Evolutionary conservation across 2,329 filamentous ascomycete species (phyloP), one percentile per base, ranked within the genome.

Genomic region (Sporothrix variecibatus): DNA sequence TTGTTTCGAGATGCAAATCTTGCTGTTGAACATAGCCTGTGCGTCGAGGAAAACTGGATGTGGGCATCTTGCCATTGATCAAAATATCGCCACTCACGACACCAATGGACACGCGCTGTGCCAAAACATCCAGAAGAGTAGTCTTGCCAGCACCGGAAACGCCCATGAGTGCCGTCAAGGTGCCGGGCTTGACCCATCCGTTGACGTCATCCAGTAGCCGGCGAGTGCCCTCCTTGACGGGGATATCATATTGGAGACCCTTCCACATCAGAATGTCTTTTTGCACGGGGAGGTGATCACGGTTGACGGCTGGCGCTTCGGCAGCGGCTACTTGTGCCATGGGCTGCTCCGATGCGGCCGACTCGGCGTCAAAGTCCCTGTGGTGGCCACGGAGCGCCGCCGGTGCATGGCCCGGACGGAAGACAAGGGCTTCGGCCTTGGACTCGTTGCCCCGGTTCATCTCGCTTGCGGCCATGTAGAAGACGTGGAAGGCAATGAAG

Each of bases 21-120:
- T 97, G 94, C 81, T 97, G 95, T 80, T 97, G 93, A 49, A 95
- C 94, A 78, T 97, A 97, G 67, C 94, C 94, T 0, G 94, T 97
- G 84, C 95, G 95, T 76, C 94, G 92, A 82, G 97, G 94, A 87
- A 97, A 97, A 0, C 92, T 94, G 56, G 87, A 87, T 77, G 97
- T 94, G 64, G 93, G 90, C 38, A 89, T 90, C 51, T 86, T 87
- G 38, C 88, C 89, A 74, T 90, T 87, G 11, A 91, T 87, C 9
- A 90, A 82, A 91, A 97, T 96, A 78, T 95, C 92, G 72, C 95
- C 95, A 8, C 89, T 90, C 65, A 97, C 93, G n/a, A 97, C 92
- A 82, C 95, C 95, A 90, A 96, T 95, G 0, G 93, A 94, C 15
- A 92, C 92, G 81, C 95, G 92, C 74, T 92, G 93, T 60, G 95